Percentiles rank a stretch among this genome's conserved stretches.
These are phyloP conservation scores for Globisporangium megalacanthum DNA, from an alignment of 352 stramenopile species.

Conservation along the genomic window DNA sequence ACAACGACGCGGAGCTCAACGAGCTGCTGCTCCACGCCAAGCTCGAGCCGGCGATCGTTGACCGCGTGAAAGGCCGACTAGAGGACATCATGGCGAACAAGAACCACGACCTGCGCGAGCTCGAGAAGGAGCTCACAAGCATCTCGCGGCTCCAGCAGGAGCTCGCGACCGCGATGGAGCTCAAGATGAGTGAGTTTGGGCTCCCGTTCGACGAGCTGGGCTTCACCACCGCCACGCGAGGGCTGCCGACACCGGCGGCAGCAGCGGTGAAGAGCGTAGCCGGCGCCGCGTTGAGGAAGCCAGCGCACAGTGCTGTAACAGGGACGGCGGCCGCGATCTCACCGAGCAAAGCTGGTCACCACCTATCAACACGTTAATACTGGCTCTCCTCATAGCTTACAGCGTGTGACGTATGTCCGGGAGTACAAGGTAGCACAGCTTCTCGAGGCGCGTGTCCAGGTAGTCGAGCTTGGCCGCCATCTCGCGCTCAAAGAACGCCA, in stretches of 20 bases:
- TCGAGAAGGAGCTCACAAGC: constrained; percentile 73
- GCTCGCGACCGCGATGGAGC: constrained; percentile 64
- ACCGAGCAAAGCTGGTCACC: constrained; percentile 6
- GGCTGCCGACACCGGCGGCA: constrained; percentile 15
- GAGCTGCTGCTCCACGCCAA: constrained; percentile 90
- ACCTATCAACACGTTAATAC: constrained; percentile 3
- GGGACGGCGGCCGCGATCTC: not conserved
- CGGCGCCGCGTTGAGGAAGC: constrained; percentile 10
- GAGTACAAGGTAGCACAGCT: constrained; percentile 42
- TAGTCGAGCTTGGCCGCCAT: constrained; percentile 52
- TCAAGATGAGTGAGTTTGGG: constrained; percentile 90
- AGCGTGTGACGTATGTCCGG: constrained; percentile 5
- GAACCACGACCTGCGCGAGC: constrained; percentile 72
- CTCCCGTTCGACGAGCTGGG: constrained; percentile 87
- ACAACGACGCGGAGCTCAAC: constrained; percentile 90
- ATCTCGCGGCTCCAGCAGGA: constrained; percentile 80
- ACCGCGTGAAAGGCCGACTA: constrained; percentile 79
- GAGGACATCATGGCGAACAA: constrained; percentile 91
- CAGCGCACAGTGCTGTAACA: not conserved
- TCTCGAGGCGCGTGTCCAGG: constrained; percentile 59
- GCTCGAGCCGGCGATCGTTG: constrained; percentile 78
- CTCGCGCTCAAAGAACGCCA: constrained; percentile 45
- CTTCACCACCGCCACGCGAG: constrained; percentile 35
- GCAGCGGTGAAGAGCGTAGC: not conserved
- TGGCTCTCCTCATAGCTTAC: not conserved